Conservation (phyloP, 179 eudicot genomes). For the Heliamphora pulchella region DNA sequence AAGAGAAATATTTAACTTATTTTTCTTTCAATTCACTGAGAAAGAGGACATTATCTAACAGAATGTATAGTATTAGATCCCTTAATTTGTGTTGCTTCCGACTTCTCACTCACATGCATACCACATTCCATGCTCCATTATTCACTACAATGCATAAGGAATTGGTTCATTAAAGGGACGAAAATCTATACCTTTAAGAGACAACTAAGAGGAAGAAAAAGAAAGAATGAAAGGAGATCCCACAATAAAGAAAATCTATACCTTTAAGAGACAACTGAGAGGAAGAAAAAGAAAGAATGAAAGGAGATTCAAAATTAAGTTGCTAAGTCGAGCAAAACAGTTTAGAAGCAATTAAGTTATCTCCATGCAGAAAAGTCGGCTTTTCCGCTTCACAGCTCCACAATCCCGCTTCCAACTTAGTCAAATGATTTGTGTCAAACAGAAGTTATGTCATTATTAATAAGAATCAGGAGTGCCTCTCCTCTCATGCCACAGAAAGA, state of each 20-base stretch:
- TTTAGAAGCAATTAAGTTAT: too few relatives aligned
- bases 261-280: not conserved
- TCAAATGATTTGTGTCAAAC: too few relatives aligned
- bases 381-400: too few relatives aligned
- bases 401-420: too few relatives aligned
- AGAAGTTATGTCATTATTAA: too few relatives aligned
- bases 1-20: too few relatives aligned
- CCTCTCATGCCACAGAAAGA: too few relatives aligned
- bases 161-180: not conserved
- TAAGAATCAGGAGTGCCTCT: too few relatives aligned
- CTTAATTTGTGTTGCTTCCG: not conserved
- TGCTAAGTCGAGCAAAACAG: too few relatives aligned
- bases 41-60: not conserved
- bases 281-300: not conserved
- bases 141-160: too few relatives aligned
- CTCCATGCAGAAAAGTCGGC: too few relatives aligned
- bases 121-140: not conserved
- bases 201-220: not conserved
- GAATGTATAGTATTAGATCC: not conserved
- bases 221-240: not conserved
- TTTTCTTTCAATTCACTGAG: too few relatives aligned
- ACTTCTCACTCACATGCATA: not conserved
- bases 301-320: not conserved
- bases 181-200: not conserved
- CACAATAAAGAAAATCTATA: not conserved